Base-by-base conservation (phyloP, 1,284 basidiomycete genomes). In the Cystobasidium slooffiae region DNA sequence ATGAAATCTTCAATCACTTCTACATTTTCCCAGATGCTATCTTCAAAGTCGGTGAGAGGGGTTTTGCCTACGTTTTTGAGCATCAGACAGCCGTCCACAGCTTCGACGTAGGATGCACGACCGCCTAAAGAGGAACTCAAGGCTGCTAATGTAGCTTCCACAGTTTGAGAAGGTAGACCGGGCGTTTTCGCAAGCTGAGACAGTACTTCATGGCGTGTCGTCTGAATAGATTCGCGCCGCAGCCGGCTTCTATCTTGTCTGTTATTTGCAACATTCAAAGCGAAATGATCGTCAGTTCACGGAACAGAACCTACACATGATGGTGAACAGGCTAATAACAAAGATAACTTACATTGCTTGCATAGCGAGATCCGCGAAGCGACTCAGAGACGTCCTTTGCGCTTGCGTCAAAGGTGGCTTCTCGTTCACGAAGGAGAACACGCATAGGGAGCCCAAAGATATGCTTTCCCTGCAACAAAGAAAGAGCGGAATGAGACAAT, bases 401-500 rank as follows among this genome's bases (percentile, higher is more conserved):
- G 24, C 3, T 24, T 39, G 12, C 6, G 55, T 70, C 10, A 61
- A 46, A 12, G 44, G 39, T 18, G 58, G 68, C 22, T 52, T 70
- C 14, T 22, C 14, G 8, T 68, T 41, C 37, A 49, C 43, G 58
- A 51, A 70, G 52, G 43, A 49, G 6, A 59, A 46, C 20, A 70
- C 58, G 49, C 68, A 70, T 47, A 70, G 22, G 14, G 68, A 70
- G n/a, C 68, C 68, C 5, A 70, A 22, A 1, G 55, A 44, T 49
- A 70, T 31, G 6, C 12, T 14, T 56, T 41, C 37, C 8, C 55
- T 61, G 22, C 24, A 31, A 20, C 14, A 49, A 14, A 49, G 62
- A 12, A n/a, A 6, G 14, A 64, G 64, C 24, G 12, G 31, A n/a
- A 53, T 20, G 7, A 43, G 22, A 39, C 8, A 10, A 1, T 24